phyloP scores from a whole-genome alignment of 2,329 filamentous ascomycete species.

The Aspergillus tamarii region DNA sequence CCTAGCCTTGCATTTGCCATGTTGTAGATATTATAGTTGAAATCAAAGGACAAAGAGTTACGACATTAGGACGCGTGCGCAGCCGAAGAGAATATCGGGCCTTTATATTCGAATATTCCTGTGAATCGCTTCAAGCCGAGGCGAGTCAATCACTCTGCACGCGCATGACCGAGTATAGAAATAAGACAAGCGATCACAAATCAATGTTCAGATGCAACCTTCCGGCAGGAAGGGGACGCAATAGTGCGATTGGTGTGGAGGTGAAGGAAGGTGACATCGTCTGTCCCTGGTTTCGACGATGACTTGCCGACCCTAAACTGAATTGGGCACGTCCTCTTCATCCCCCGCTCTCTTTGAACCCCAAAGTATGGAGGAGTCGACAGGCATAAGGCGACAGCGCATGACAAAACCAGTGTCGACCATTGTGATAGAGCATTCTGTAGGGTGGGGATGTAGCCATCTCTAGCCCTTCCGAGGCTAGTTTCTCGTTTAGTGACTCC shows the following conservation, averaged over 20 bases:
- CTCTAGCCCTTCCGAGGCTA: background rate
- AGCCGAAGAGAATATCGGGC: background rate
- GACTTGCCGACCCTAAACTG: background rate
- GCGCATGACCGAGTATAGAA: slow-evolving; percentile 12
- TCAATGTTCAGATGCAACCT: background rate
- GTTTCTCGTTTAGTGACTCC: background rate
- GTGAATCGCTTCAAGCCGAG: slow-evolving; percentile 12
- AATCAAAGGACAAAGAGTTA: background rate
- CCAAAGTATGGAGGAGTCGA: background rate
- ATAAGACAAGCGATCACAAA: background rate
- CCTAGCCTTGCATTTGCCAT: slow-evolving; percentile 36
- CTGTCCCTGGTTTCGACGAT: background rate
- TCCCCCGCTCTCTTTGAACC: background rate
- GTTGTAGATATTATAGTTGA: background rate
- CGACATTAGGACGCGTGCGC: background rate
- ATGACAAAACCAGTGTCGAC: background rate
- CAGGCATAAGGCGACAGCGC: background rate
- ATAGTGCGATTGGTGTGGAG: background rate
- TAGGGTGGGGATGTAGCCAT: background rate
- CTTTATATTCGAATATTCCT: slow-evolving; percentile 13
- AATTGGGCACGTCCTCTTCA: background rate
- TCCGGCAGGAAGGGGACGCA: background rate
- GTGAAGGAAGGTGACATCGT: slow-evolving; percentile 12
- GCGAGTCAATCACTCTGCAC: slow-evolving; percentile 7
- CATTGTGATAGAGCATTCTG: background rate